Evolutionary conservation across 345 rosid genomes (phyloP), one percentile per base, ranked within the genome.

Genomic region (Turnera subulata): DNA sequence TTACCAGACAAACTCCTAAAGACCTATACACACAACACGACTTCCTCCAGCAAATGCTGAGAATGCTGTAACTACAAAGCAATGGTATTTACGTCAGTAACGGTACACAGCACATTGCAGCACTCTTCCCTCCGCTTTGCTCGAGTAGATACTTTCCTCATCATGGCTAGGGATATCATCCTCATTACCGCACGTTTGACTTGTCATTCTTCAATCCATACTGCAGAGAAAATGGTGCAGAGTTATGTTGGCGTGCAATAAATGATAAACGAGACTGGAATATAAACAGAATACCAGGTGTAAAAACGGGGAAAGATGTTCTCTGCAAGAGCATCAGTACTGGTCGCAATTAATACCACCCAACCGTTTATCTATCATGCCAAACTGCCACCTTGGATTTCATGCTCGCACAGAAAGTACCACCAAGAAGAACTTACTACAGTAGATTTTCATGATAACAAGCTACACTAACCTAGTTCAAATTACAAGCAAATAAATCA

Each of bases 131-230:
- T 50, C 40, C 13, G 21, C 52, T 38, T 23, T 56, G 12, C 38
- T 56, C 49, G 54, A 2, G 16, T 16, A 52, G 26, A 17, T 55
- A 43, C 38, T 26, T 65, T 61, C 33, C 49, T 56, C 43, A 29
- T 17, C 60, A 53, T 61, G 70, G 71, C 67, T 77, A n/a, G 72
- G 39, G 78, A 64, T 46, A 71, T 81, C 74, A 55, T 35, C 53
- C 81, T 75, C 19, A 53, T 68, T 17, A 53, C 48, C 6, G 44
- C 49, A 44, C 55, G n/a, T 64, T 55, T 57, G 69, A 68, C 18
- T 75, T 78, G 19, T 61, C 59, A 52, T 43, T 74, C 61, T 76
- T 77, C 68, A 84, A 33, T 11, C 90, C 86, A 40, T 84, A 84
- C 90, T 81, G 83, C 76, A 63, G 8, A 20, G 65, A 56, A 21